Base-by-base conservation (phyloP, 805 yeast species). In the Lachancea sp. region DNA sequence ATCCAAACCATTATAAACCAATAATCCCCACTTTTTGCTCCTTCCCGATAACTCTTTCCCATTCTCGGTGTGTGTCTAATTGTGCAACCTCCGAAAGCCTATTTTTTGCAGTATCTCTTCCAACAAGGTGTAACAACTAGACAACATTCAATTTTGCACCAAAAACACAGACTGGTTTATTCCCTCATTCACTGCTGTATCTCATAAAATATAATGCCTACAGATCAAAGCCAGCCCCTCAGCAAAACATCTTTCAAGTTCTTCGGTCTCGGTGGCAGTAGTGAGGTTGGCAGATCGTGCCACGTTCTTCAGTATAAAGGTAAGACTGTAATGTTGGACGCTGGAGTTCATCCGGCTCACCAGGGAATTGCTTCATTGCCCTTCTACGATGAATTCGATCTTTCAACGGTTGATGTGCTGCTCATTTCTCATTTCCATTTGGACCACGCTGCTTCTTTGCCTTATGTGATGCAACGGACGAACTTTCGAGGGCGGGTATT, bases 381-480 rank as follows among this genome's bases (percentile, higher is more conserved):
- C 1, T 92, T 85, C 60, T 92, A 86, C 62, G 99, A 92, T 62
- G 96, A 89, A 56, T 92, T 81, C 59, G 99, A 92, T 57, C 67
- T 92, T 11, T 75, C 92, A 6, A 83, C 78, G 30, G 86, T 92
- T 8, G 98, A 92, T 56, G 73, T 92, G 11, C 62, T 92, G 16
- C 69, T 92, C 40, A 84, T 92, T 45, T 84, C 95, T 51, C 99
- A 92, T 63, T 92, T 92, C 71, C 99, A 92, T 63, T 70, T 92
- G 57, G 99, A 92, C 60, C 99, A 92, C 62, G 97, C 97, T 1
- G 99, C 97, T 0, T 87, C 97, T 0, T 70, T 92, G 41, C 99
- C 99, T 0, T 92, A 89, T 56, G 97, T 92, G 33, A 88, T 92
- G 97, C 96, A 88, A 54, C 94, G 88, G 55, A 92, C 99, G 0